Conservation (phyloP, 2,329 filamentous ascomycete genomes). For the Lachnellula cervina region DNA sequence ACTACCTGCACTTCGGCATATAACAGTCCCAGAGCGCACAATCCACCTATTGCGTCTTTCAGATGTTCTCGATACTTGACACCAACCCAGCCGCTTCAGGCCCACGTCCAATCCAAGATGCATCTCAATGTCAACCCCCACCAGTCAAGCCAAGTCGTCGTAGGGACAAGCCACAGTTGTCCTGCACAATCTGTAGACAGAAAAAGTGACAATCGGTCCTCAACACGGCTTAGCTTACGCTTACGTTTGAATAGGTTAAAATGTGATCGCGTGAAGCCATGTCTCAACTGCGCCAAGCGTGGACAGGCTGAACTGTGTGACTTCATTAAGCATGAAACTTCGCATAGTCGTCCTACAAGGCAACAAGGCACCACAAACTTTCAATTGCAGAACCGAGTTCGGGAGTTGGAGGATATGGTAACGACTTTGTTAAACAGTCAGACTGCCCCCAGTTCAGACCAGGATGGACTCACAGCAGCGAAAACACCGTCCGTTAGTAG, state of each 20-base stretch:
- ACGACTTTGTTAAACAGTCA: conserved; percentile 5
- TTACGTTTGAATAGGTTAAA: conserved; percentile 31
- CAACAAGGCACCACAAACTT: not conserved
- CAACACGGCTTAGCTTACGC: not conserved
- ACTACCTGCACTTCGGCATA: too few relatives aligned
- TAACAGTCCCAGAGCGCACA: not conserved
- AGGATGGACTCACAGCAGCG: not conserved
- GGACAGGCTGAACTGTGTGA: conserved; percentile 35
- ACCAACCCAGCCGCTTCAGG: not conserved
- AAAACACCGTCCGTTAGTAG: not conserved
- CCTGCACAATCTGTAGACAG: conserved; percentile 15
- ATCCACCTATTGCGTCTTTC: not conserved
- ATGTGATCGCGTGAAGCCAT: conserved; percentile 49
- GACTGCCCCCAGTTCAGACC: not conserved
- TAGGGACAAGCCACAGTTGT: conserved; percentile 15
- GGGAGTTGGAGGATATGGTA: conserved; percentile 11
- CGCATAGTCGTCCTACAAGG: not conserved
- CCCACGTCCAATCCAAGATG: not conserved
- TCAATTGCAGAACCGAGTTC: conserved; percentile 4
- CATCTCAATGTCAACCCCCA: conserved; percentile 1
- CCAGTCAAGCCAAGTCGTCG: conserved; percentile 8
- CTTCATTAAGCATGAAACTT: conserved; percentile 6
- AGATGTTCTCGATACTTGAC: not conserved
- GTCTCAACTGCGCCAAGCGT: conserved; percentile 48
- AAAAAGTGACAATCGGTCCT: conserved; percentile 5